Conservation (phyloP, 257 asterid genomes). For the Gynochthodes officinalis region DNA sequence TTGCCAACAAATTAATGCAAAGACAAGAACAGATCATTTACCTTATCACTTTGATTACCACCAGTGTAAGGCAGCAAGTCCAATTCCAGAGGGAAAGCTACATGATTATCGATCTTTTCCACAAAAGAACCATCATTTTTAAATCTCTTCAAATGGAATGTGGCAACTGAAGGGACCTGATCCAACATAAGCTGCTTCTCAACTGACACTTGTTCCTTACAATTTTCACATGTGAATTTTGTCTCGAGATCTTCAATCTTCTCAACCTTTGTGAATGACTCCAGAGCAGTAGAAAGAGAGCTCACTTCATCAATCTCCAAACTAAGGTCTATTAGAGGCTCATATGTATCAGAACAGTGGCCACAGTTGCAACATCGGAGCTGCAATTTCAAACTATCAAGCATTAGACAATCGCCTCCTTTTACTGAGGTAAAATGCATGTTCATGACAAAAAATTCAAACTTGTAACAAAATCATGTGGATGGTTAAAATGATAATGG, state of each 20-base stretch:
- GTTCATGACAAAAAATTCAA: not conserved
- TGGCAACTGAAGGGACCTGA: slow-evolving; percentile 63
- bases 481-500: not conserved
- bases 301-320: slow-evolving; percentile 81
- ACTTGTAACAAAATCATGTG: not conserved
- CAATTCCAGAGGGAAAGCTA: slow-evolving; percentile 69
- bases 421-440: not conserved
- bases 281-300: slow-evolving; percentile 54
- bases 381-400: slow-evolving; percentile 45
- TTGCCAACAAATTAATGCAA: not conserved
- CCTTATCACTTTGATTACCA: slow-evolving; percentile 32
- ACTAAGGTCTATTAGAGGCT: slow-evolving; percentile 78
- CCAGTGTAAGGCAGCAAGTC: slow-evolving; percentile 61
- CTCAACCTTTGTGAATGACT: slow-evolving; percentile 89
- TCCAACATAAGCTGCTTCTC: slow-evolving; percentile 81
- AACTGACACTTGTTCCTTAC: slow-evolving; percentile 70
- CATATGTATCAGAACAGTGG: slow-evolving; percentile 76
- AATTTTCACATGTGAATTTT: slow-evolving; percentile 75
- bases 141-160: slow-evolving; percentile 88
- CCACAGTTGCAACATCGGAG: slow-evolving; percentile 80
- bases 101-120: slow-evolving; percentile 76
- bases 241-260: slow-evolving; percentile 71
- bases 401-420: slow-evolving; percentile 1
- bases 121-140: slow-evolving; percentile 69
- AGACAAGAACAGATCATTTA: slow-evolving; percentile 28